Conservation (phyloP, 805 yeast species). For the Torulaspora delbrueckii region DNA sequence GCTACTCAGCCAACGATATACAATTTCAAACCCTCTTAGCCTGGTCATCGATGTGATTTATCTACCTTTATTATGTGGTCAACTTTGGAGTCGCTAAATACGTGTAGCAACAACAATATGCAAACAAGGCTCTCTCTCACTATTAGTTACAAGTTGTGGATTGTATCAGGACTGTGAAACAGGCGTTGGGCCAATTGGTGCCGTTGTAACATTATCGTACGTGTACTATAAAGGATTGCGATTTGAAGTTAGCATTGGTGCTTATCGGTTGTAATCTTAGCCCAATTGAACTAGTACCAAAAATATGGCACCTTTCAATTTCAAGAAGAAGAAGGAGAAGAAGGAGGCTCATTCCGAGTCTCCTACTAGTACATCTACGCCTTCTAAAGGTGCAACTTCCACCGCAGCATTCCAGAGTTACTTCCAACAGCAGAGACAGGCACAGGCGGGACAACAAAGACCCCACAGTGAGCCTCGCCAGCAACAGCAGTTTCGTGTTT, state of each 20-base stretch:
- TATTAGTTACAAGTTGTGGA: neutral
- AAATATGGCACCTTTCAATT: conserved; percentile 53
- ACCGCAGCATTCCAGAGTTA: conserved; percentile 12
- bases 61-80: neutral
- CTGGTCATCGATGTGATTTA: neutral
- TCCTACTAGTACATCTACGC: conserved; percentile 11
- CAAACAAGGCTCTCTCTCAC: neutral
- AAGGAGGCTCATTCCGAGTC: conserved; percentile 9
- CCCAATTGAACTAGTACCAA: neutral
- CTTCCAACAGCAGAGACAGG: conserved; percentile 14
- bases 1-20: neutral
- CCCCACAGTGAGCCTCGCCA: conserved; percentile 4
- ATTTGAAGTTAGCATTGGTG: neutral
- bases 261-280: neutral
- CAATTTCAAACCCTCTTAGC: neutral
- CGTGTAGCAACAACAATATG: neutral
- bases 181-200: neutral
- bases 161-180: neutral
- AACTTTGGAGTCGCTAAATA: neutral
- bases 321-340: conserved; percentile 43
- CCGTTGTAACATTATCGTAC: conserved; percentile 2
- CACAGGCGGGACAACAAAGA: conserved; percentile 6
- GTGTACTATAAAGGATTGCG: neutral
- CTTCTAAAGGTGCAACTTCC: conserved; percentile 25
- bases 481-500: conserved; percentile 17